Base-by-base conservation (phyloP, 2,329 filamentous ascomycete genomes). In the Pleoardoris graminearum region DNA sequence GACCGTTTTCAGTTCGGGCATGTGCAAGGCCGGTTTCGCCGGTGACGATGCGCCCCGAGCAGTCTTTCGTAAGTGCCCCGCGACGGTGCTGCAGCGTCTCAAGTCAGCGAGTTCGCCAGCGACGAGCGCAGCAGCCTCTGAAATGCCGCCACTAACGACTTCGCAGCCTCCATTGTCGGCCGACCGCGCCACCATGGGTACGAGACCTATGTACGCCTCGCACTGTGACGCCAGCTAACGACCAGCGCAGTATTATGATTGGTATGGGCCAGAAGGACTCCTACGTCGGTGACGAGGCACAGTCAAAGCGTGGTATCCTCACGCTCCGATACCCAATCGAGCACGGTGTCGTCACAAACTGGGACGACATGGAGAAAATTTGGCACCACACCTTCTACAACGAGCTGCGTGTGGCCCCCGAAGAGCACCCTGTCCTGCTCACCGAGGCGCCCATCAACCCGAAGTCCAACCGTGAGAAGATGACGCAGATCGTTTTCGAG, bases 351-450 rank as follows among this genome's bases (percentile, higher is more conserved):
- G 94, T 99, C 77, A 99, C 94, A 83, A 97, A 97, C 90, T 99
- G 94, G 94, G 94, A 99, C 80, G 94, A 97, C 81, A 97, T 97
- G 94, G 94, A 97, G 86, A 97, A 97, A 89, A 97, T 99, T 74
- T 99, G 94, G 94, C 94, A 99, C 82, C 94, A 99, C 90, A 97
- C 94, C 77, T 99, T 99, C 87, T 99, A 97, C 90, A 99, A 99
- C 84, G 94, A 99, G 86, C 86, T 99, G 76, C 93, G 94, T 93
- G 94, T 99, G 66, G 94, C 94, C 73, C 94, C 94, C 72, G 94
- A 99, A 86, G 94, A 99, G 89, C 94, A 99, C 87, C 94, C 94
- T 73, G 92, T 97, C 77, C 87, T 99, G 77, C 86, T 99, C 79
- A 99, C 94, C 71, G 94, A 99, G 85, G 94, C 94, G 72, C 94